A percentile compares a stretch with the other conserved stretches of the same genome.
These are phyloP conservation scores for Aureoboletus auriporus DNA, from an alignment of 768 basidiomycete genomes.

Conservation along the genomic window DNA sequence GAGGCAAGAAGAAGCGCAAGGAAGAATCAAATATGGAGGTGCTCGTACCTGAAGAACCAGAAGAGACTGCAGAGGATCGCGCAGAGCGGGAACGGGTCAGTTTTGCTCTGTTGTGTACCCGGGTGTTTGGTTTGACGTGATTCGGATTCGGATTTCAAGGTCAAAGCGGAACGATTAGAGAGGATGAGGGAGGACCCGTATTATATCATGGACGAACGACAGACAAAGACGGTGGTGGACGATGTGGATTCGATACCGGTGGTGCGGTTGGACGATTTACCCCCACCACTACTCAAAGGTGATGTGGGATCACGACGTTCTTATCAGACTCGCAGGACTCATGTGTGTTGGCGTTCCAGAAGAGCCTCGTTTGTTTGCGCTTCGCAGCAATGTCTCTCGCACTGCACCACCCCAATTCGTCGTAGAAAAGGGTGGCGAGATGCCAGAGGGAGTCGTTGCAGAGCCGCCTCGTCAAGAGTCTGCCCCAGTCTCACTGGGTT, in stretches of 20 bases:
- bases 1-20: slow-evolving; percentile 46
- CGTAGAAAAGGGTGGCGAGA: slow-evolving; percentile 80
- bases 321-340: slow-evolving; percentile 16
- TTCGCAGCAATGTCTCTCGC: slow-evolving; percentile 38
- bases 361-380: slow-evolving; percentile 40
- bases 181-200: slow-evolving; percentile 85
- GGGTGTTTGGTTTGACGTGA: slow-evolving; percentile 4
- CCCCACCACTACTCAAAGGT: slow-evolving; percentile 40
- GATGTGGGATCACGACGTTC: background rate
- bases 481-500: slow-evolving; percentile 22
- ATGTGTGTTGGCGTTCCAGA: slow-evolving; percentile 28
- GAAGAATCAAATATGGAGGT: slow-evolving; percentile 22
- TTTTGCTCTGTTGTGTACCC: background rate
- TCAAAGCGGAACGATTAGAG: slow-evolving; percentile 70
- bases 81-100: slow-evolving; percentile 62
- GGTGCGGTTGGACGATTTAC: slow-evolving; percentile 75
- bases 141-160: slow-evolving; percentile 37
- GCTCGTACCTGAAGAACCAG: slow-evolving; percentile 37
- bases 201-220: slow-evolving; percentile 71
- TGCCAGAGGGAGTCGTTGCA: slow-evolving; percentile 59
- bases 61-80: slow-evolving; percentile 56
- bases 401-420: slow-evolving; percentile 47
- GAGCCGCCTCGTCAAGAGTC: slow-evolving; percentile 20
- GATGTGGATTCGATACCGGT: slow-evolving; percentile 94
- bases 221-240: slow-evolving; percentile 34